Conservation (phyloP, 805 yeast genomes). For the Candida awuae region DNA sequence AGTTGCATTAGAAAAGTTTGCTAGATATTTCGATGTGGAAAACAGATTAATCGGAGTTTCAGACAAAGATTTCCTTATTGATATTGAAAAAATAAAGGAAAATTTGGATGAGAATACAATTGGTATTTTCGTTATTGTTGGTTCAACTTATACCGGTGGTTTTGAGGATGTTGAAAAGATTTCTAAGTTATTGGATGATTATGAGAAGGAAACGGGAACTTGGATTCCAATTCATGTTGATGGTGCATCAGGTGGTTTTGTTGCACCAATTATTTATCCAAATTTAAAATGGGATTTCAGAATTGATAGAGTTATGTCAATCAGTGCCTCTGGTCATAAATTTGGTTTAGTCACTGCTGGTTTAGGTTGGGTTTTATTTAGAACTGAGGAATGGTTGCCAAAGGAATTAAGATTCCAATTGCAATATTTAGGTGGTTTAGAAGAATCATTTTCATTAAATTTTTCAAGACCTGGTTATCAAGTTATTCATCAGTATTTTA, state of each 20-base stretch:
- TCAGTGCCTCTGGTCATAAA: slow-evolving; percentile 89
- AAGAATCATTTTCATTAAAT: slow-evolving; percentile 78
- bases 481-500: slow-evolving; percentile 80
- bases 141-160: slow-evolving; percentile 91
- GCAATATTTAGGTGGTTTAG: slow-evolving; percentile 81
- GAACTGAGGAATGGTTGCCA: slow-evolving; percentile 56
- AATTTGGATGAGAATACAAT: slow-evolving; percentile 84
- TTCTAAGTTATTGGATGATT: slow-evolving; percentile 55
- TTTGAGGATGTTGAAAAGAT: slow-evolving; percentile 70
- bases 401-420: slow-evolving; percentile 66
- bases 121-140: slow-evolving; percentile 81
- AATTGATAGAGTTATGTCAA: slow-evolving; percentile 67
- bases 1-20: slow-evolving; percentile 90
- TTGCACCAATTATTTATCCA: slow-evolving; percentile 79
- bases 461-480: slow-evolving; percentile 92
- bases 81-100: slow-evolving; percentile 49
- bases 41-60: slow-evolving; percentile 65
- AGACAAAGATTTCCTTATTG: slow-evolving; percentile 57
- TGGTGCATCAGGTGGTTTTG: slow-evolving; percentile 86
- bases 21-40: slow-evolving; percentile 89
- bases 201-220: slow-evolving; percentile 57
- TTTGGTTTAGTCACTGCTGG: slow-evolving; percentile 90
- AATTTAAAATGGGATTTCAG: slow-evolving; percentile 79
- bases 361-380: slow-evolving; percentile 88
- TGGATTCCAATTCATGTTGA: slow-evolving; percentile 84